Conservation (phyloP, 352 stramenopile species). For the Phytophthora tubulina region DNA sequence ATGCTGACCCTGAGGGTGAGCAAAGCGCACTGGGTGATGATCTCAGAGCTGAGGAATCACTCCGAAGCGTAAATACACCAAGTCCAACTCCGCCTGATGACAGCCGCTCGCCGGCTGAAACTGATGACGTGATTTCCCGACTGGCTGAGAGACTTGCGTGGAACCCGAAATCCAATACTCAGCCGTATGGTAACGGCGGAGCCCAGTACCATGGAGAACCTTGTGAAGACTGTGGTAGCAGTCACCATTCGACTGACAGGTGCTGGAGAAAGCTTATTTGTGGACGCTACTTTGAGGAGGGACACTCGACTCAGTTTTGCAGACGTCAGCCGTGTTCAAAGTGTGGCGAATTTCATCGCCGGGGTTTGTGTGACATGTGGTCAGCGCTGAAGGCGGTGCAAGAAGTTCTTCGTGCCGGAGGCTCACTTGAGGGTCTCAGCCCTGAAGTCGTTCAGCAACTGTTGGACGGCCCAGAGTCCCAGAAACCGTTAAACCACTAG, state of each 20-base stretch:
- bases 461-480: neutral
- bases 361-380: conserved; percentile 13
- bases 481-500: conserved; percentile 25
- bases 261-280: conserved; percentile 3
- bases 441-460: neutral
- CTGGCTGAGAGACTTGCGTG: neutral
- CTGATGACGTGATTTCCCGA: neutral
- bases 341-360: neutral
- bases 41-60: too few relatives aligned
- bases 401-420: neutral
- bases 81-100: too few relatives aligned
- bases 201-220: neutral
- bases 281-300: conserved; percentile 4
- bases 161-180: neutral
- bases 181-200: neutral
- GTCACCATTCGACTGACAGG: neutral
- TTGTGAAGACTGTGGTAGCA: conserved; percentile 3
- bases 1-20: neutral
- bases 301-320: conserved; percentile 4
- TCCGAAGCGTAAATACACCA: too few relatives aligned
- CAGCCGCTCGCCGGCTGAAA: too few relatives aligned
- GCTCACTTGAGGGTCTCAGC: neutral
- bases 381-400: neutral
- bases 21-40: too few relatives aligned
- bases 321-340: conserved; percentile 4